These are phyloP conservation scores for Aeschynomene evenia DNA, from an alignment of 306 rosid species.

Conservation along the genomic window DNA sequence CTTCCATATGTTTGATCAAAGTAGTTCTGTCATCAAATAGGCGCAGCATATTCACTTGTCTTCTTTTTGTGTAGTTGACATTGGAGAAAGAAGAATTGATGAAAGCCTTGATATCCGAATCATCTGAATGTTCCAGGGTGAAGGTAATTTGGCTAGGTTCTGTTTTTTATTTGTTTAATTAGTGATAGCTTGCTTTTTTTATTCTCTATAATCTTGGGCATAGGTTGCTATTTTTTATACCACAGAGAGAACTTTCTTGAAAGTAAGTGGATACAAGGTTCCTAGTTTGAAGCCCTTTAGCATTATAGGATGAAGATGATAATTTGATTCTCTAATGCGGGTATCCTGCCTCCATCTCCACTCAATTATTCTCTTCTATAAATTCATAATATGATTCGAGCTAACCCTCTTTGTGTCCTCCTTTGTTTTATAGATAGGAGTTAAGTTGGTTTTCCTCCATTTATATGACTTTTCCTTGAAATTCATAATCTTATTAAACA, in stretches of 20 bases:
- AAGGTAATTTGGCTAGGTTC: conserved; percentile 53
- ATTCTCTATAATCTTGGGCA: neutral
- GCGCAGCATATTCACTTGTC: conserved; percentile 12
- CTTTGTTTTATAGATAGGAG: too few relatives aligned
- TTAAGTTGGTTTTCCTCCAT: too few relatives aligned
- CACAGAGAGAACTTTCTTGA: conserved; percentile 1
- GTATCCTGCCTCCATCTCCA: too few relatives aligned
- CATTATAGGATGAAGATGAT: neutral
- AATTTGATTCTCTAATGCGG: too few relatives aligned
- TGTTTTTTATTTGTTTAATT: conserved; percentile 6
- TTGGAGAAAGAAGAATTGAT: conserved; percentile 88
- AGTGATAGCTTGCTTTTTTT: neutral
- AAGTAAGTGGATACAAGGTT: conserved; percentile 7
- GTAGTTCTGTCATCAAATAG: conserved; percentile 11
- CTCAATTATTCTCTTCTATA: too few relatives aligned
- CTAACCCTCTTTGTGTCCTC: too few relatives aligned
- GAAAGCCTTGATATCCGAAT: conserved; percentile 72
- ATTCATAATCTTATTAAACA: too few relatives aligned
- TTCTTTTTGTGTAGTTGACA: conserved; percentile 60
- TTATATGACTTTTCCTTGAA: too few relatives aligned
- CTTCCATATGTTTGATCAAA: conserved; percentile 11
- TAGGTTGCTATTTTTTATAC: conserved; percentile 14
- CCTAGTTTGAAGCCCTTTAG: neutral
- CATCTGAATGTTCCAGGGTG: conserved; percentile 70
- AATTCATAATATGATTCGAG: too few relatives aligned